Conservation (phyloP, 495 filamentous ascomycete species). For the Penicillium atrosanguineum region DNA sequence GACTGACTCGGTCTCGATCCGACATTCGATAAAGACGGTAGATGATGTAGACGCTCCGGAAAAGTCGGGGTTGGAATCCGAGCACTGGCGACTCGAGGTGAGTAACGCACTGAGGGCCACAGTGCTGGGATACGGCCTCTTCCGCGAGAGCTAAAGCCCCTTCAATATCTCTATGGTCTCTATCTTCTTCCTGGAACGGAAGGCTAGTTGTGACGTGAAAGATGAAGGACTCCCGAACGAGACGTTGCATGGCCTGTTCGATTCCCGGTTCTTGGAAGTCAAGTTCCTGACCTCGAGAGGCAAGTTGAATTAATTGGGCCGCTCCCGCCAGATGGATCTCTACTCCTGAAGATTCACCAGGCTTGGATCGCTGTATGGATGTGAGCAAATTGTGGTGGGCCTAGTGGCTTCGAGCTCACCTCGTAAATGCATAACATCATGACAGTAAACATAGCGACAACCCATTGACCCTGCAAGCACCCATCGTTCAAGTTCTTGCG, state of each 20-base stretch:
- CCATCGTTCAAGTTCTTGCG: constrained; percentile 2
- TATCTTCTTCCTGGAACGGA: constrained; percentile 14
- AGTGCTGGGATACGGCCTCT: constrained; percentile 9
- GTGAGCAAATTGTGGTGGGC: background rate
- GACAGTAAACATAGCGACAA: constrained; percentile 12
- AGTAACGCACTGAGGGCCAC: background rate
- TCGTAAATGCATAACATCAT: constrained; percentile 27
- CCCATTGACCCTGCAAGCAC: background rate
- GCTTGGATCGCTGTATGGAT: constrained; percentile 10
- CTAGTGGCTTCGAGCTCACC: background rate
- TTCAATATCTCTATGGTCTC: constrained; percentile 7
- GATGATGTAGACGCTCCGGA: constrained; percentile 13
- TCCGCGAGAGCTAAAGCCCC: constrained; percentile 16
- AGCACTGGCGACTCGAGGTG: constrained; percentile 18
- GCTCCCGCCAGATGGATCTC: constrained; percentile 19
- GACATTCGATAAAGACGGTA: constrained; percentile 12
- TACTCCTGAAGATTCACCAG: constrained; percentile 10
- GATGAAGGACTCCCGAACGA: constrained; percentile 24
- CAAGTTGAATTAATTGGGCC: constrained; percentile 17
- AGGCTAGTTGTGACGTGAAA: constrained; percentile 26
- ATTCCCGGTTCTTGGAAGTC: background rate
- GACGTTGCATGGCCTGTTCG: constrained; percentile 12
- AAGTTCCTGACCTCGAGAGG: background rate
- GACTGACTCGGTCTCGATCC: background rate
- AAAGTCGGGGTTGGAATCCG: constrained; percentile 17